phyloP scores from a whole-genome alignment of 2,329 filamentous ascomycete species.

The Coleophoma crateriformis region DNA sequence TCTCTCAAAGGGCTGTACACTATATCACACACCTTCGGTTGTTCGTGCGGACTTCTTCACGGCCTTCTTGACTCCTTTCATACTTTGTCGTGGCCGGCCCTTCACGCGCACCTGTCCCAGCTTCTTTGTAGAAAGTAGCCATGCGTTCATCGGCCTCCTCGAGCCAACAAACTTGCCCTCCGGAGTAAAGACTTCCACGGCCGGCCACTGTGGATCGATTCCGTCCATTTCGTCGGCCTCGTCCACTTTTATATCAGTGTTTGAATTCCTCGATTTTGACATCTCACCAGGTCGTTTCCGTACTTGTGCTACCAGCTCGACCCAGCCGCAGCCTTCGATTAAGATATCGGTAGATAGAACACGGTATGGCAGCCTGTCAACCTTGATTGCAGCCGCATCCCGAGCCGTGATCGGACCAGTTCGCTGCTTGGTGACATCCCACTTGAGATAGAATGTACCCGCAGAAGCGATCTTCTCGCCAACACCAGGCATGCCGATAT shows the following conservation, averaged over 20 bases:
- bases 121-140: conserved; percentile 52
- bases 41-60: conserved; percentile 29
- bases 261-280: conserved; percentile 22
- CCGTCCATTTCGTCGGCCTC: conserved; percentile 9
- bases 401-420: conserved; percentile 66
- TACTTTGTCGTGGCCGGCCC: conserved; percentile 60
- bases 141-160: conserved; percentile 66
- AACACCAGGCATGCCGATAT: conserved; percentile 55
- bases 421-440: conserved; percentile 78
- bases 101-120: conserved; percentile 42
- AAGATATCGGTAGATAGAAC: conserved; percentile 79
- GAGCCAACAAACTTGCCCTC: conserved; percentile 72
- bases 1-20: no score
- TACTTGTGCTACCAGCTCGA: conserved; percentile 81
- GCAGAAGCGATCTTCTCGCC: conserved; percentile 60
- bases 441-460: conserved; percentile 67
- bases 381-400: conserved; percentile 55
- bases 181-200: conserved; percentile 80
- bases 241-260: conserved; percentile 3
- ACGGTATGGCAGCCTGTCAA: conserved; percentile 70
- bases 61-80: conserved; percentile 56
- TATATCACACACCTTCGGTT: no score
- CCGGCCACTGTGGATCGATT: conserved; percentile 47
- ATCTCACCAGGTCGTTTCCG: conserved; percentile 44
- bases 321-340: conserved; percentile 89